phyloP scores from a whole-genome alignment of 2,329 filamentous ascomycete species.

The Microsporum ferrugineum region DNA sequence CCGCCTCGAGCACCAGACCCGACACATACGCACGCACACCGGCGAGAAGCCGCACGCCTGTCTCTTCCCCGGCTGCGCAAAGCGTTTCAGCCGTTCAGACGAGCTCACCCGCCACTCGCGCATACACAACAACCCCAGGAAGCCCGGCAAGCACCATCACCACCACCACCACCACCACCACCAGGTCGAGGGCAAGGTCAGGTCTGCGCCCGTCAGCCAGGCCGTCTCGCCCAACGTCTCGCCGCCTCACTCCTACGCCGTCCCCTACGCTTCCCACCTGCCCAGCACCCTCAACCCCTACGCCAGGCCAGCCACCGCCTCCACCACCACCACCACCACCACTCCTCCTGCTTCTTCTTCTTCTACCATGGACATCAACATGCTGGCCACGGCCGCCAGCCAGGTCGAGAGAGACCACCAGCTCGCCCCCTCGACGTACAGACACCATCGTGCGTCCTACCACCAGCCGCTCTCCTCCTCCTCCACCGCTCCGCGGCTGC shows the following conservation, averaged over 20 bases:
- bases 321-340: background rate
- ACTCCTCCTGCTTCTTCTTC: conserved; percentile 5
- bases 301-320: conserved; percentile 29
- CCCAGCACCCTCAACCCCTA: conserved; percentile 49
- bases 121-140: conserved; percentile 94
- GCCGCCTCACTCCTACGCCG: conserved; percentile 69
- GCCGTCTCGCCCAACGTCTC: conserved; percentile 91
- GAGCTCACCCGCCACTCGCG: conserved; percentile 93
- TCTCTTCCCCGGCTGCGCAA: conserved; percentile 89
- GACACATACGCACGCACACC: conserved; percentile 92
- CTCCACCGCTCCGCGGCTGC: conserved; percentile 50
- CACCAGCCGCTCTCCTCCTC: conserved; percentile 14
- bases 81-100: conserved; percentile 92
- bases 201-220: conserved; percentile 77
- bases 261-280: conserved; percentile 43
- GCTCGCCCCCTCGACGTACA: background rate
- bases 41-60: conserved; percentile 97
- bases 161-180: background rate
- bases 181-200: conserved; percentile 20
- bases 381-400: conserved; percentile 58
- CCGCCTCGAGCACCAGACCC: conserved; percentile 83
- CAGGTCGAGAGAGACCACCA: conserved; percentile 52
- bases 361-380: conserved; percentile 50
- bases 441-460: conserved; percentile 19
- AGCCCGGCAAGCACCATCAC: conserved; percentile 76